These are phyloP conservation scores for Pyrenochaeta sp. DNA, from an alignment of 2,329 filamentous ascomycete species.

Conservation along the genomic window DNA sequence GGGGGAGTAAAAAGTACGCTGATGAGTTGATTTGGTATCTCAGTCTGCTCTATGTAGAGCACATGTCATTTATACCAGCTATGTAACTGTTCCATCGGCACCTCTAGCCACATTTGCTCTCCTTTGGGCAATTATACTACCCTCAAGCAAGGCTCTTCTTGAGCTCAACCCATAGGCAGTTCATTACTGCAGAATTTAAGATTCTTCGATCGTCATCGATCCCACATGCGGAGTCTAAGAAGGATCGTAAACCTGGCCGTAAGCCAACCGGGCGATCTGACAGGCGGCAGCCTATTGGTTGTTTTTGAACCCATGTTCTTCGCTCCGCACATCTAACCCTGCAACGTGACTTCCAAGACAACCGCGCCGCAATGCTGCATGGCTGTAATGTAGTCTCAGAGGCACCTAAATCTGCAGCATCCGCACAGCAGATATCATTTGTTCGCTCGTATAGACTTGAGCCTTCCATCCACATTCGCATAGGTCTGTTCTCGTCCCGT, in stretches of 20 bases:
- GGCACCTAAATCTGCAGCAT: not conserved
- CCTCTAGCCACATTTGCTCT: no score
- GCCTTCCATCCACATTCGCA: slow-evolving; percentile 3
- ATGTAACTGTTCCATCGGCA: no score
- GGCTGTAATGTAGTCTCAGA: slow-evolving; percentile 9
- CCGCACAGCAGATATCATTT: slow-evolving; percentile 6
- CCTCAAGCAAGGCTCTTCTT: no score
- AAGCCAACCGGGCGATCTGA: not conserved
- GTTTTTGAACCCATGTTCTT: not conserved
- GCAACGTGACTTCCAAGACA: not conserved
- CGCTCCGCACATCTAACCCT: not conserved
- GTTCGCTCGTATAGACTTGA: slow-evolving; percentile 7
- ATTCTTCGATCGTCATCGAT: not conserved
- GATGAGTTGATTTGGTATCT: no score
- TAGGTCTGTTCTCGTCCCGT: not conserved
- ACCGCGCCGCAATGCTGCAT: slow-evolving; percentile 13
- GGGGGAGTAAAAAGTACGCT: no score
- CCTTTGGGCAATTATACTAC: no score
- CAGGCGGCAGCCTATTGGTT: not conserved
- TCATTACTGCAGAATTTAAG: no score
- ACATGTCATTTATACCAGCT: no score
- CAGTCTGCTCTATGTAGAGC: no score
- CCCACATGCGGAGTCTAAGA: not conserved
- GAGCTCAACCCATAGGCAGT: no score
- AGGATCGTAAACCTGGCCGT: not conserved